Evolutionary conservation across 2,329 filamentous ascomycete species (phyloP), one percentile per base, ranked within the genome.

Genomic region (Diaporthe batatas): DNA sequence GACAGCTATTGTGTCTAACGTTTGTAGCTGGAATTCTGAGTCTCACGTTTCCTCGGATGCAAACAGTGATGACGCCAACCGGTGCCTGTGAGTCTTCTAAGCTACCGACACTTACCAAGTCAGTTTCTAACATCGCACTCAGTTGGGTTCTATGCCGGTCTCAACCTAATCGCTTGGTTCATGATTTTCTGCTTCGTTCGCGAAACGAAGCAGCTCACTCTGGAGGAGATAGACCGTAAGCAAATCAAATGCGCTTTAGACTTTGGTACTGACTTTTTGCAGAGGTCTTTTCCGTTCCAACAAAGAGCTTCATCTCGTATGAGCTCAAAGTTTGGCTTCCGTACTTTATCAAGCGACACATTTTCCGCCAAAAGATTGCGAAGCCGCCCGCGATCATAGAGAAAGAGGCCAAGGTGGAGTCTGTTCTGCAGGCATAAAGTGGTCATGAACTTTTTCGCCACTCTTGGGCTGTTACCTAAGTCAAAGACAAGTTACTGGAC

Each of bases 181-280:
- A 84, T 90, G 81, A 89, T 91, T 54, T 89, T 90, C 79, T 81
- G 89, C 32, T 86, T 84, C 77, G 81, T 90, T 3, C 88, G 88
- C 0, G 89, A 91, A 79, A 91, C 89, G 16, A 91, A 91, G 80
- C 88, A 89, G 76, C 84, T 85, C 42, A 89, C 88, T 2, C 80
- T 87, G 14, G 87, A 89, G 78, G 89, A 90, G 78, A 81, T 93
- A 47, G 91, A 93, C 76, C 72, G 72, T 73, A 71, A 71, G 72
- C 39, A 25, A 18, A 39, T 39, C 1, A 12, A 7, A 29, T 6
- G 14, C 29, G 16, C n/a, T 47, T 44, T 21, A 23, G 23, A 25
- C 14, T 21, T 18, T 21, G 23, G 12, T 11, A n/a, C 25, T 55
- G 21, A 54, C 34, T n/a, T 21, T 34, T 29, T 42, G 23, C 76